phyloP scores from a whole-genome alignment of 1,284 basidiomycete species.

The Cutaneotrichosporon sp. region DNA sequence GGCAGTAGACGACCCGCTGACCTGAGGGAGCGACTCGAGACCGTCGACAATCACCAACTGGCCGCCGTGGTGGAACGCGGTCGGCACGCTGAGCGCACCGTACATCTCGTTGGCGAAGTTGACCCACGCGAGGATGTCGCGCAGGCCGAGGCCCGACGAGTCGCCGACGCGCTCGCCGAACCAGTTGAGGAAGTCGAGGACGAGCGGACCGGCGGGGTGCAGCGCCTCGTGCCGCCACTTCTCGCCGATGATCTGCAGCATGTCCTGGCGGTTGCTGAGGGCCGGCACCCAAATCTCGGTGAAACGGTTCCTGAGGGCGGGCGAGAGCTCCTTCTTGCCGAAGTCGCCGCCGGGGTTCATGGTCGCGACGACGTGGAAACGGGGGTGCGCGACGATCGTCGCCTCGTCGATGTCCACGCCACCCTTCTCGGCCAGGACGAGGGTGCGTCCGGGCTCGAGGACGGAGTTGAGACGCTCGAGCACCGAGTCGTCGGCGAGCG shows the following conservation, averaged over 20 bases:
- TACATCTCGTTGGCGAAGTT: conserved; percentile 74
- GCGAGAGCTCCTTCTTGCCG: conserved; percentile 98
- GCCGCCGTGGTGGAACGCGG: conserved; percentile 81
- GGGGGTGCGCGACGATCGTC: conserved; percentile 64
- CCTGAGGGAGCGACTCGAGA: conserved; percentile 71
- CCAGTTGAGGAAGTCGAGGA: conserved; percentile 85
- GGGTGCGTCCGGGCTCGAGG: conserved; percentile 82
- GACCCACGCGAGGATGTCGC: conserved; percentile 94
- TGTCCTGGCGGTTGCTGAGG: conserved; percentile 72
- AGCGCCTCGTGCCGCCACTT: conserved; percentile 70
- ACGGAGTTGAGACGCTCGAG: conserved; percentile 97
- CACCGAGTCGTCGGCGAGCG: conserved; percentile 96
- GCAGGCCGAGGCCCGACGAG: conserved; percentile 65
- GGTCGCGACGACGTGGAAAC: conserved; percentile 91
- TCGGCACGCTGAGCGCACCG: conserved; percentile 53
- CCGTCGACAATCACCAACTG: conserved; percentile 86
- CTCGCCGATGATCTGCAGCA: conserved; percentile 74
- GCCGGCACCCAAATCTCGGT: conserved; percentile 99
- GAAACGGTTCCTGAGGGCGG: conserved; percentile 95
- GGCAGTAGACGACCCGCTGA: conserved; percentile 50
- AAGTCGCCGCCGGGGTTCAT: conserved; percentile 99
- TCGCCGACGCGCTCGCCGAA: conserved; percentile 67
- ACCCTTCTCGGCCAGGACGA: conserved; percentile 91
- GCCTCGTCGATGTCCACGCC: conserved; percentile 72
- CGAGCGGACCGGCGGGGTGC: conserved; percentile 61